phyloP scores from a whole-genome alignment of 352 stramenopile species.

The Phytophthora brassicae region DNA sequence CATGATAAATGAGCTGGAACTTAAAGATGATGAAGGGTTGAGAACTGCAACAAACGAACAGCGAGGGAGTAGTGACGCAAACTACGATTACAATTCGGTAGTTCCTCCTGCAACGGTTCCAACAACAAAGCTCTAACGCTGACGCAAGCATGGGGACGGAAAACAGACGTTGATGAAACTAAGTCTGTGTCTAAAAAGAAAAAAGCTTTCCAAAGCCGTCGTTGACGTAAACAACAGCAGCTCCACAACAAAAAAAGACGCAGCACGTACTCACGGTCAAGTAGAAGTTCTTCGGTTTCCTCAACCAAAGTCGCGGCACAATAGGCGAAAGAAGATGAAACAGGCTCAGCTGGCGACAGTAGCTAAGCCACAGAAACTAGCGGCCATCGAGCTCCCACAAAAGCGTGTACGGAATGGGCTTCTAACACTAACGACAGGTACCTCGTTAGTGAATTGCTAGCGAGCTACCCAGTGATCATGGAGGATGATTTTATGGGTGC shows the following conservation, averaged over 20 bases:
- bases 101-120: no score
- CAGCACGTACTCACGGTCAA: neutral
- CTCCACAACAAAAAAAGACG: neutral
- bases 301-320: conserved; percentile 4
- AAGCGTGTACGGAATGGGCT: conserved; percentile 2
- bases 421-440: neutral
- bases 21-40: no score
- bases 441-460: conserved; percentile 1
- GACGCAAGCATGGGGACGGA: no score
- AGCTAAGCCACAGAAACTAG: neutral
- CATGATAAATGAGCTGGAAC: conserved; percentile 3
- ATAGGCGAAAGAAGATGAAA: conserved; percentile 5
- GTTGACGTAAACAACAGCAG: neutral
- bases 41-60: no score
- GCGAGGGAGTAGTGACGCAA: no score
- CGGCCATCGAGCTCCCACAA: neutral
- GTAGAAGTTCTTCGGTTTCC: conserved; percentile 8
- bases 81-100: no score
- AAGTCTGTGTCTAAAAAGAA: no score
- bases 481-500: conserved; percentile 4
- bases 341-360: neutral
- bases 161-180: no score
- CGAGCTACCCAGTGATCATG: conserved; percentile 3
- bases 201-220: no score
- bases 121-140: no score